Evolutionary conservation across 2,329 filamentous ascomycete genomes (phyloP).

Genomic region (Diplodia sapinea): DNA sequence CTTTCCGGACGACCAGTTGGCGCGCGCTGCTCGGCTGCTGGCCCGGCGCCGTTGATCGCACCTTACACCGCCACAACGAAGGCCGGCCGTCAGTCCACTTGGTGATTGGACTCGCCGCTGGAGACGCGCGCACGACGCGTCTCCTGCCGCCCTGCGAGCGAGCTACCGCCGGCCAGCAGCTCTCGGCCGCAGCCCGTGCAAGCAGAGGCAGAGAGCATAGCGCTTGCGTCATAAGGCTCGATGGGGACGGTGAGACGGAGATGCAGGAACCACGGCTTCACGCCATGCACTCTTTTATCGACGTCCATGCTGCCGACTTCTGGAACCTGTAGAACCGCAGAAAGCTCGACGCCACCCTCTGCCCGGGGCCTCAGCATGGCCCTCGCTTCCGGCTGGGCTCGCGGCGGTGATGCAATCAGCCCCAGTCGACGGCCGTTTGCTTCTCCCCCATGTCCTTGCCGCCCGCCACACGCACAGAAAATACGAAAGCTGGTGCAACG

Average conservation of each 20-base stretch:
- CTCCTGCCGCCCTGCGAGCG: conserved; percentile 4
- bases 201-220: not conserved
- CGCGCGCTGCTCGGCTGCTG: conserved; percentile 10
- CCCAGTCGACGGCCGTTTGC: not conserved
- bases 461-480: conserved; percentile 2
- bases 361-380: too few relatives aligned
- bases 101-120: not conserved
- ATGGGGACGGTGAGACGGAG: conserved; percentile 4
- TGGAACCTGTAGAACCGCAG: conserved; percentile 19
- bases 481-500: conserved; percentile 11
- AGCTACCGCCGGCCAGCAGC: not conserved
- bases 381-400: not conserved
- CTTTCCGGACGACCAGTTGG: not conserved
- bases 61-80: conserved; percentile 1
- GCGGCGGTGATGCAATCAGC: conserved; percentile 1
- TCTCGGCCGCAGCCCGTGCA: not conserved
- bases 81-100: not conserved
- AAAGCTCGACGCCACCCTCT: conserved; percentile 12
- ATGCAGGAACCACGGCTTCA: conserved; percentile 25
- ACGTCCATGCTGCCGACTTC: not conserved
- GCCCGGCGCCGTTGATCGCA: not conserved
- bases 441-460: not conserved
- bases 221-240: conserved; percentile 11
- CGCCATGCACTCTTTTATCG: not conserved
- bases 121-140: conserved; percentile 26